These are phyloP conservation scores for Fraxinus albicans DNA, from an alignment of 305 asterid species.

Conservation along the genomic window DNA sequence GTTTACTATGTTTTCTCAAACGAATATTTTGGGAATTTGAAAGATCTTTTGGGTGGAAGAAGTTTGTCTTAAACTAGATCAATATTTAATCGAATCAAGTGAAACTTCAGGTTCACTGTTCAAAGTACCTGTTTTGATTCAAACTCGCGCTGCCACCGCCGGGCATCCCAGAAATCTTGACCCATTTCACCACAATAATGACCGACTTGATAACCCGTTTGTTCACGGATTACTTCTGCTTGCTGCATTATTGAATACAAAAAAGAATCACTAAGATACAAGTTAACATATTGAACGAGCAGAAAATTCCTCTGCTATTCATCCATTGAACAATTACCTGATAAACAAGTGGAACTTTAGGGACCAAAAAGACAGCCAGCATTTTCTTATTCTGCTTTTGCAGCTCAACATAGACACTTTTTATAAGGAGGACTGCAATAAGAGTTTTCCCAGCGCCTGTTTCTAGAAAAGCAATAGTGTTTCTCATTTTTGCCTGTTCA, in stretches of 20 bases:
- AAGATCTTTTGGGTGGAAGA: slow-evolving; percentile 1
- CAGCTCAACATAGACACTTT: slow-evolving; percentile 67
- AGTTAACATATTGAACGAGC: slow-evolving; percentile 18
- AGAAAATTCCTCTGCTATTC: slow-evolving; percentile 11
- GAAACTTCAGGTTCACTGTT: slow-evolving; percentile 10
- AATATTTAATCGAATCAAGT: slow-evolving; percentile 5
- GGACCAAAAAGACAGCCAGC: slow-evolving; percentile 95
- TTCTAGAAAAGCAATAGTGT: slow-evolving; percentile 95
- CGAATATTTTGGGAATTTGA: not conserved
- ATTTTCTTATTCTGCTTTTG: slow-evolving; percentile 69
- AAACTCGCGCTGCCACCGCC: slow-evolving; percentile 97
- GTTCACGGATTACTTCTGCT: slow-evolving; percentile 96
- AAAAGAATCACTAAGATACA: slow-evolving; percentile 15
- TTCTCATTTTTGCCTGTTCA: slow-evolving; percentile 89
- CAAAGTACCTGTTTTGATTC: slow-evolving; percentile 84
- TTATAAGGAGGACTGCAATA: slow-evolving; percentile 93
- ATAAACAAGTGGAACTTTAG: slow-evolving; percentile 97
- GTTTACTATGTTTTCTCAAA: not conserved
- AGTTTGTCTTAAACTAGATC: slow-evolving; percentile 11
- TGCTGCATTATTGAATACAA: slow-evolving; percentile 53
- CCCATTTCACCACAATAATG: slow-evolving; percentile 99
- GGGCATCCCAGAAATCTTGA: slow-evolving; percentile 98
- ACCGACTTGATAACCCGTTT: slow-evolving; percentile 89
- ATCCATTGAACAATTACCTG: slow-evolving; percentile 55
- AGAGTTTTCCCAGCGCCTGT: slow-evolving; percentile 99